Evolutionary conservation across 2,329 filamentous ascomycete species (phyloP), one percentile per base, ranked within the genome.

Genomic region (Fusarium albosuccineum): DNA sequence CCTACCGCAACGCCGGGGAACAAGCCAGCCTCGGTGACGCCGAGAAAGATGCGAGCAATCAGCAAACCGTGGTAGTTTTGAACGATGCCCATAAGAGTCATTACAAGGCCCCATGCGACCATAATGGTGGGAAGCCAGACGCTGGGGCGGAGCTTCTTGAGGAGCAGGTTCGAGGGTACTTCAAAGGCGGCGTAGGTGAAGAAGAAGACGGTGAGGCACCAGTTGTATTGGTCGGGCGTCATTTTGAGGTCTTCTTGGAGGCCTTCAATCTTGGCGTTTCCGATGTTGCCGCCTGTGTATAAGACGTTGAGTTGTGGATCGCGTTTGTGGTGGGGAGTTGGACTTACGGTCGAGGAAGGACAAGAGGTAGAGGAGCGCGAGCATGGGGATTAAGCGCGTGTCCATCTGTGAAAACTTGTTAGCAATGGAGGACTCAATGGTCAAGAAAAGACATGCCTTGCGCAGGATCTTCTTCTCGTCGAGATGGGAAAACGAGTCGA

Each of bases 61-160:
- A 86, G 75, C 3, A 86, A 76, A 1, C 84, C 84, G 5, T 78
- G 73, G 34, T 82, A 86, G 60, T 80, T 83, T 27, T 76, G 75
- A 0, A 86, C 85, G n/a, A 86, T 79, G 0, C 84, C 84, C 81
- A 86, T 86, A 16, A 86, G 72, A 0, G 83, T 85, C 81, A 86
- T 81, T 16, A 83, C 80, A 3, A 78, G 26, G 3, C 80, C 79
- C 82, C 83, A 88, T 1, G 87, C 81, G 2, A 92, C 77, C 89
- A 97, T 94, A 70, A 95, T 95, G 6, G 84, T 78, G 0, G 92
- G 90, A 26, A 95, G 85, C 81, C 94, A 97, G 50, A 92, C 79
- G 39, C 88, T 91, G 0, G 93, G 93, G 0, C 90, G 85, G 52
- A 94, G 81, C 13, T 85, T 86, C 77, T 95, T 96, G 57, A 96